phyloP scores from a whole-genome alignment of 1,284 basidiomycete genomes.

The Rhodofomes roseus region DNA sequence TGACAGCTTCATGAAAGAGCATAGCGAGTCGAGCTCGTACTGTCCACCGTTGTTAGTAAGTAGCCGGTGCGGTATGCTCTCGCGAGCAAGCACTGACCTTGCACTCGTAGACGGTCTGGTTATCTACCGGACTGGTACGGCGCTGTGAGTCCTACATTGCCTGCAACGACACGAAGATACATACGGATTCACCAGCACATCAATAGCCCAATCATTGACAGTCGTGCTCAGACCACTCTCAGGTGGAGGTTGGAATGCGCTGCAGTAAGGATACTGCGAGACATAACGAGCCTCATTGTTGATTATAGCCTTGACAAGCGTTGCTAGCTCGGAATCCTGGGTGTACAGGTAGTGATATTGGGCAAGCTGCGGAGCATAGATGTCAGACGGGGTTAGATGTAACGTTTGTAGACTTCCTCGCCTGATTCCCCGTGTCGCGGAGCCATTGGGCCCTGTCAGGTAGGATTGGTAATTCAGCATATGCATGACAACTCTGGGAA shows the following conservation, averaged over 20 bases:
- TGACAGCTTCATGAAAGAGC: slow-evolving; percentile 74
- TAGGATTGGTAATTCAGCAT: not conserved
- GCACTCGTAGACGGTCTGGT: slow-evolving; percentile 73
- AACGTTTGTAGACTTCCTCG: slow-evolving; percentile 13
- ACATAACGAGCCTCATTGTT: slow-evolving; percentile 77
- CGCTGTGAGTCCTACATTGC: not conserved
- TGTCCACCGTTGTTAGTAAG: slow-evolving; percentile 20
- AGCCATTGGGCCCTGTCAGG: slow-evolving; percentile 59
- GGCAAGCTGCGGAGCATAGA: slow-evolving; percentile 44
- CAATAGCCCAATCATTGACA: slow-evolving; percentile 62
- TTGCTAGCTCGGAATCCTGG: slow-evolving; percentile 53
- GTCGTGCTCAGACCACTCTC: slow-evolving; percentile 62
- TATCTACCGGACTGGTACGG: slow-evolving; percentile 53
- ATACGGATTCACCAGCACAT: slow-evolving; percentile 69
- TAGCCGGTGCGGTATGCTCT: too few species aligned
- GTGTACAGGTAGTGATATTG: slow-evolving; percentile 60
- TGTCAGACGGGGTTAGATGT: not conserved
- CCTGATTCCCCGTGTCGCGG: slow-evolving; percentile 75
- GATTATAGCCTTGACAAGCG: slow-evolving; percentile 69
- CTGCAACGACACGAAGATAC: slow-evolving; percentile 16
- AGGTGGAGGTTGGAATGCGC: slow-evolving; percentile 73
- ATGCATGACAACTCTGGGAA: not conserved
- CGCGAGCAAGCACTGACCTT: slow-evolving; percentile 41
- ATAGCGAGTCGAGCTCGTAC: slow-evolving; percentile 76
- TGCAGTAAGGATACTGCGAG: slow-evolving; percentile 68